Evolutionary conservation across 345 rosid species (phyloP).

Genomic region (Erodium maritimum): DNA sequence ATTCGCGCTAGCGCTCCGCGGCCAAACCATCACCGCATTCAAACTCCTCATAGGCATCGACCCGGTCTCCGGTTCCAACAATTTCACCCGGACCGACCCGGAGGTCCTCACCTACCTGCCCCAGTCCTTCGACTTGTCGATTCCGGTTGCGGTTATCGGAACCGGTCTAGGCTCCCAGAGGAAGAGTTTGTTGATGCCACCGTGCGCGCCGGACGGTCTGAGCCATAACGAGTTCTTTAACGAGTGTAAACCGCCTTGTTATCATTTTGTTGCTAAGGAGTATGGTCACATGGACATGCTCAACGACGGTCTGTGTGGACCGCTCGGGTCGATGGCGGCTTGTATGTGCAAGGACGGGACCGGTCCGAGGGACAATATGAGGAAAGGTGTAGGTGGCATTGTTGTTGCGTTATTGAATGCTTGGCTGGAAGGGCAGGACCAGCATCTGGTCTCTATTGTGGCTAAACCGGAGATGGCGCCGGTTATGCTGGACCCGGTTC

Average conservation of each 20-base stretch:
- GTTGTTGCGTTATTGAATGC: slow-evolving; percentile 27
- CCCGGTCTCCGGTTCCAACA: slow-evolving; percentile 19
- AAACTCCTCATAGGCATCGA: slow-evolving; percentile 21
- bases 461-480: not conserved
- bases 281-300: slow-evolving; percentile 39
- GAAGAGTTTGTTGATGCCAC: not conserved
- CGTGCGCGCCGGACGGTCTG: slow-evolving; percentile 23
- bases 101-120: slow-evolving; percentile 12
- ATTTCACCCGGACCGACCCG: slow-evolving; percentile 6
- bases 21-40: not conserved
- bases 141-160: slow-evolving; percentile 22
- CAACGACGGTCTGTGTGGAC: slow-evolving; percentile 12
- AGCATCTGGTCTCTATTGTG: slow-evolving; percentile 13
- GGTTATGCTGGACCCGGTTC: not conserved
- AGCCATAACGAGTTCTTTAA: slow-evolving; percentile 24
- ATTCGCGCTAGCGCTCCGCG: slow-evolving; percentile 46
- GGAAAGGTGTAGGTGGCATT: slow-evolving; percentile 27
- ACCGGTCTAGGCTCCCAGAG: slow-evolving; percentile 17
- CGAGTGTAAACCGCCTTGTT: slow-evolving; percentile 21
- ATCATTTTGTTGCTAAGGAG: slow-evolving; percentile 20
- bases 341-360: slow-evolving; percentile 11
- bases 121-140: slow-evolving; percentile 14
- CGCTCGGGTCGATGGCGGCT: not conserved
- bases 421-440: slow-evolving; percentile 6
- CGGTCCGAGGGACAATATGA: slow-evolving; percentile 14